Percentiles rank a stretch among this genome's conserved stretches.
These are phyloP conservation scores for Phylloporus rhodoxanthus DNA, from an alignment of 768 basidiomycete genomes.

Conservation along the genomic window DNA sequence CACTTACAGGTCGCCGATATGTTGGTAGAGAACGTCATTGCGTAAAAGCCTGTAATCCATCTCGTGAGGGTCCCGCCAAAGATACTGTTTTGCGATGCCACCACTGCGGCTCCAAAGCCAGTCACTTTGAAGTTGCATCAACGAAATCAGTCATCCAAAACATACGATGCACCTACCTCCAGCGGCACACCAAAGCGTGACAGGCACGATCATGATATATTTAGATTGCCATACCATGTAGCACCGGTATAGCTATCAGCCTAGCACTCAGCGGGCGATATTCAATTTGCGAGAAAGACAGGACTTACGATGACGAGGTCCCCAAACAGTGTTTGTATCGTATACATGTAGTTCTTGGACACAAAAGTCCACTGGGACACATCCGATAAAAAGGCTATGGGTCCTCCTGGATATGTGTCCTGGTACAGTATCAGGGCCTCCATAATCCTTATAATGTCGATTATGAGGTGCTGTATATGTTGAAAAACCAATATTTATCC, in stretches of 20 bases:
- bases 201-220: constrained; percentile 18
- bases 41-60: constrained; percentile 33
- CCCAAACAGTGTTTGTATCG: constrained; percentile 18
- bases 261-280: not conserved
- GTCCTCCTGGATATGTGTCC: constrained; percentile 18
- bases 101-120: constrained; percentile 11
- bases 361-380: constrained; percentile 21
- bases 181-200: constrained; percentile 20
- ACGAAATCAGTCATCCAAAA: not conserved
- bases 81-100: constrained; percentile 9
- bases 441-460: constrained; percentile 13
- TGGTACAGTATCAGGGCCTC: constrained; percentile 21
- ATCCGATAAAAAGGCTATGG: constrained; percentile 20
- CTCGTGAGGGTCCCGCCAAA: constrained; percentile 17
- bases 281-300: not conserved
- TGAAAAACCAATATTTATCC: not conserved
- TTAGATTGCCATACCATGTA: constrained; percentile 26
- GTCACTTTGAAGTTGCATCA: constrained; percentile 5
- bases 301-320: constrained; percentile 22
- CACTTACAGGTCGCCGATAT: constrained; percentile 24
- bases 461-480: constrained; percentile 10
- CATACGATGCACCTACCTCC: constrained; percentile 8
- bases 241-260: constrained; percentile 7
- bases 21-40: constrained; percentile 29
- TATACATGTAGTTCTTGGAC: constrained; percentile 17